Evolutionary conservation across 2,329 filamentous ascomycete species (phyloP).

Genomic region (Scleromitrula shiraiana): DNA sequence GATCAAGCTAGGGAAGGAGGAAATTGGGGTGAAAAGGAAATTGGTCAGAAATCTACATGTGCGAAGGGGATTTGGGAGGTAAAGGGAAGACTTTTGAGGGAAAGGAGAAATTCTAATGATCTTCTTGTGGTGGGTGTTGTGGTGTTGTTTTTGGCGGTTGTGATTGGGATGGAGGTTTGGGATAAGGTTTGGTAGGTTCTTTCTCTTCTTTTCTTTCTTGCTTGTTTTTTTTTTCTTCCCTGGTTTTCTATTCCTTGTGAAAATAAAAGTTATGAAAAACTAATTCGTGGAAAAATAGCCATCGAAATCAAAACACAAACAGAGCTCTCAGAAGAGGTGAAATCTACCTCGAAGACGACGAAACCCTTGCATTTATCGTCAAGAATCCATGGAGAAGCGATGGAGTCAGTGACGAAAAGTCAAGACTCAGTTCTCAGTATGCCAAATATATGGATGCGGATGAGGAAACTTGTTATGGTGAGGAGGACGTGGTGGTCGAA

Average conservation of each 20-base stretch:
- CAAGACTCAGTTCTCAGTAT: too few species aligned
- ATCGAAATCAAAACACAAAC: background rate
- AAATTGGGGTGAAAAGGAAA: background rate
- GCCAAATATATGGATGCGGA: background rate
- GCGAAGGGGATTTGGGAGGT: background rate
- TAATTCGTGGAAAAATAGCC: too few species aligned
- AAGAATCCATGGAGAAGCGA: conserved; percentile 14
- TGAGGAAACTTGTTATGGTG: background rate
- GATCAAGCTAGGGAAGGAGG: background rate
- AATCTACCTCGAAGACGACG: conserved; percentile 22
- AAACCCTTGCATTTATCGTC: conserved; percentile 14
- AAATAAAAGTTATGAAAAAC: too few species aligned
- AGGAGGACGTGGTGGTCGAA: background rate
- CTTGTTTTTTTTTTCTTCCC: background rate
- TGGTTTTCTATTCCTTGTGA: background rate
- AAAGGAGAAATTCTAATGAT: conserved; percentile 19
- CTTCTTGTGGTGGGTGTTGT: conserved; percentile 26
- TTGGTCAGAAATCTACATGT: background rate
- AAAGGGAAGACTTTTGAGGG: conserved; percentile 6
- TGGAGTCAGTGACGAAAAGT: too few species aligned
- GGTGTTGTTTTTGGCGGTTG: conserved; percentile 21
- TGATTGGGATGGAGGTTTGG: conserved; percentile 13
- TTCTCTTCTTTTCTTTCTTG: background rate
- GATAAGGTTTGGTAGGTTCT: conserved; percentile 14
- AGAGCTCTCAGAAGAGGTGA: conserved; percentile 8